Base-by-base conservation (phyloP, 768 basidiomycete species). In the Cubamyces sp. region DNA sequence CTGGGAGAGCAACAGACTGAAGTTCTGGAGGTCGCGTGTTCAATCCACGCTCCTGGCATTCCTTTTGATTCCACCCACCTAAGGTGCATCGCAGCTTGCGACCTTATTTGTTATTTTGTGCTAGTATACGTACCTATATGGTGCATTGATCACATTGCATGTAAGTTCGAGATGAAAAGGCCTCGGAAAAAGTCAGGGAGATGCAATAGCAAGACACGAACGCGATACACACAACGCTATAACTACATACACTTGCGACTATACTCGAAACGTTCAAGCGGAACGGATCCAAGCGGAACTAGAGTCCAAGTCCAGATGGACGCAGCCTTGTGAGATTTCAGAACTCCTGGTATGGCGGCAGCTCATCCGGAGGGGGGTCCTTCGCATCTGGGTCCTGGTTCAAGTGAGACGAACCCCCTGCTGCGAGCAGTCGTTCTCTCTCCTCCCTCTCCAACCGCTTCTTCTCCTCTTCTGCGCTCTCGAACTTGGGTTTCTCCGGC, bases 391-490 rank as follows among this genome's bases (percentile, higher is more conserved):
- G 42, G 49, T 60, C 19, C 16, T 53, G 43, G 42, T 34, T 30
- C 6, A 41, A 15, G 21, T 41, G 45, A 18, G 63, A 56, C 3
- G 63, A 56, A 0, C 57, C 67, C 37, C 70, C 62, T 34, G 66
- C 69, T 0, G 64, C 70, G 15, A 75, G 78, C 65, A 78, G 73
- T 59, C 77, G 78, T 76, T 81, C 87, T 76, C 78, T 76, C 69
- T 79, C 84, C 74, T 79, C 84, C 64, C 71, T 73, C 73, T 77
- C 75, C 37, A 89, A 76, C n/a, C 86, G 77, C 66, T 69, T 79
- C 79, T 90, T 90, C 77, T 88, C 87, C 47, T 87, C 87, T 69
- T 82, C 84, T 1, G 85, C 87, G 53, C 78, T 81, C 72, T 84
- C 85, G 28, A 70, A 78, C 60, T 73, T 74, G 15, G 73, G 62